A percentile compares a stretch with the other conserved stretches of the same genome.
Evolutionary conservation across 2,329 filamentous ascomycete genomes (phyloP).

Genomic region (Clonostachys rosea): DNA sequence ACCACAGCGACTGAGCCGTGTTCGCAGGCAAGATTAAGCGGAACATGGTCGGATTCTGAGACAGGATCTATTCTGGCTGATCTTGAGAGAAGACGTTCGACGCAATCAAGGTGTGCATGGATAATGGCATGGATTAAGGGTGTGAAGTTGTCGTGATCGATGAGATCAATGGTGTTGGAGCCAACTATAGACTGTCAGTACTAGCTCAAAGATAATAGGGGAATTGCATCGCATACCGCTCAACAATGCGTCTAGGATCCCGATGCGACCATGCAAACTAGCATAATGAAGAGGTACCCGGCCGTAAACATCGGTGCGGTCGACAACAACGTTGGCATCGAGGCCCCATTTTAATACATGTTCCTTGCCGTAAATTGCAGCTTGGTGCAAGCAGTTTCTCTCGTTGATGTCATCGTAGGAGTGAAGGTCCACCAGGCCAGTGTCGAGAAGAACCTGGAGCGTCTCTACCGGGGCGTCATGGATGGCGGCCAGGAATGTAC

Average conservation of each 20-base stretch:
- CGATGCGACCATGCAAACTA: conserved; percentile 85
- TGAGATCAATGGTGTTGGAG: conserved; percentile 73
- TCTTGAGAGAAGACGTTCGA: conserved; percentile 69
- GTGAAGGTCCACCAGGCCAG: conserved; percentile 79
- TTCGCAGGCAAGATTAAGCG: conserved; percentile 91
- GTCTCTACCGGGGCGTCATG: conserved; percentile 78
- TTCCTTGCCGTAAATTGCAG: conserved; percentile 85
- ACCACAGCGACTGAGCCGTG: conserved; percentile 84
- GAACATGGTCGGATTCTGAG: conserved; percentile 87
- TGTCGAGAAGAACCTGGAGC: conserved; percentile 72
- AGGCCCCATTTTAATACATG: conserved; percentile 76
- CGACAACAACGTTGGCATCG: conserved; percentile 69
- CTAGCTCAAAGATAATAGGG: neutral
- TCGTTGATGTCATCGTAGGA: conserved; percentile 98
- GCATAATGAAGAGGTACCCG: conserved; percentile 92
- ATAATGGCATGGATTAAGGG: conserved; percentile 94
- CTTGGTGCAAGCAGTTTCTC: conserved; percentile 91
- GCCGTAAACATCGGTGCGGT: conserved; percentile 86
- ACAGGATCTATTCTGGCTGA: conserved; percentile 83
- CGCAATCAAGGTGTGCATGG: conserved; percentile 76
- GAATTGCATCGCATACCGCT: conserved; percentile 36
- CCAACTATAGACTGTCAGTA: conserved; percentile 41
- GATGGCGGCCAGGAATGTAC: conserved; percentile 86
- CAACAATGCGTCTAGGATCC: conserved; percentile 74
- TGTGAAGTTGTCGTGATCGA: conserved; percentile 96